Base-by-base conservation (phyloP, 2,329 filamentous ascomycete genomes). In the Sarocladiaceae sp. region DNA sequence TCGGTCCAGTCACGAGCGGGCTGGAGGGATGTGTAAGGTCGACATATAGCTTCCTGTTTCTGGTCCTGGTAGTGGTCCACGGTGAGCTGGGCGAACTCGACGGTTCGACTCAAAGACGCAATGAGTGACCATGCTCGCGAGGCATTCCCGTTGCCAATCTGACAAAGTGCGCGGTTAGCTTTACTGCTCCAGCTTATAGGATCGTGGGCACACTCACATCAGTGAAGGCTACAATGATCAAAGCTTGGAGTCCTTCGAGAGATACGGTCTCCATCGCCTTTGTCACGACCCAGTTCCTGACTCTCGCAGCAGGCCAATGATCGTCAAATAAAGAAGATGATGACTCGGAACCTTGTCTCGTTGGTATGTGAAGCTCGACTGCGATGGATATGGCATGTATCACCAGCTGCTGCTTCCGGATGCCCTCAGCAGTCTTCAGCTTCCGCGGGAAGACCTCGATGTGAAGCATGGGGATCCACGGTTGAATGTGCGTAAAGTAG, bases 1-100 rank as follows among this genome's bases (percentile, higher is more conserved):
- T 67, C 64, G 1, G 51, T 52, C 66, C 65, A 68, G 18, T 48
- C 55, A 2, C 52, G 50, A 2, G 53, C 55, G 0, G 56, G 50
- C 32, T 48, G 34, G 0, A 69, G 52, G 7, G 26, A 29, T 13
- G 26, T 29, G 26, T 29, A 29, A 9, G 26, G 26, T 29, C 26
- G 26, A 29, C 26, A 29, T 9, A 29, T 29, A 9, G 26, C 9
- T 13, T 29, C 13, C 9, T 29, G 26, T 9, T 9, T 7, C 26
- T 29, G 9, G 13, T 13, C 13, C 26, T 29, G 26, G 13, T 29
- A 13, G 13, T 29, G 26, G 26, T 29, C 26, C 26, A 29, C 26
- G 13, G 26, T 29, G 26, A 29, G 26, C 26, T 29, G 26, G 26
- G 26, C 26, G 26, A 29, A 29, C 26, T 29, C 26, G 26, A 29